phyloP scores from a whole-genome alignment of 805 yeast genomes.

The Kluyveromyces dobzhanskii region DNA sequence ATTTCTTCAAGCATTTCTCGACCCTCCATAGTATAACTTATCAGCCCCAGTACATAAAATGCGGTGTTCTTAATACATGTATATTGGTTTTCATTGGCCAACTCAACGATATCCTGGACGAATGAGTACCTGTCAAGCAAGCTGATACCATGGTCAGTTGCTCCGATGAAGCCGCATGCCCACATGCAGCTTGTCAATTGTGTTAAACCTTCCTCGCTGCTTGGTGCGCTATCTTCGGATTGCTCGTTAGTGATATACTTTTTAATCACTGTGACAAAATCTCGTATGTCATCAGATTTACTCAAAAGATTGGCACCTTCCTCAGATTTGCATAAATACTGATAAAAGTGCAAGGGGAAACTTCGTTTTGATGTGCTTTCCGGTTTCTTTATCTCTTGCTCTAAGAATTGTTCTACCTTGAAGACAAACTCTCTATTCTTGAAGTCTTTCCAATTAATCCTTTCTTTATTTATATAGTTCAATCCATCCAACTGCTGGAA shows the following conservation, averaged over 20 bases:
- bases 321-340: conserved; percentile 68
- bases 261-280: conserved; percentile 31
- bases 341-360: conserved; percentile 65
- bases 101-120: conserved; percentile 43
- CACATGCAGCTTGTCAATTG: conserved; percentile 70
- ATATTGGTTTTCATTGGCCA: conserved; percentile 39
- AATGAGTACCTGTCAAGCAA: conserved; percentile 46
- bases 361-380: conserved; percentile 7
- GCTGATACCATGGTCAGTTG: conserved; percentile 59
- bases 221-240: background rate
- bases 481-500: conserved; percentile 52
- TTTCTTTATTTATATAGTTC: conserved; percentile 55
- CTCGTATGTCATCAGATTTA: conserved; percentile 39
- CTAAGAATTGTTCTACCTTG: conserved; percentile 37
- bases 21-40: conserved; percentile 69
- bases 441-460: conserved; percentile 55
- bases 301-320: conserved; percentile 65
- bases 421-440: conserved; percentile 40
- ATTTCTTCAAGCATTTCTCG: conserved; percentile 75
- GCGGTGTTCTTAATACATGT: conserved; percentile 70
- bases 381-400: conserved; percentile 9
- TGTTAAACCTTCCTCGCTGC: conserved; percentile 28
- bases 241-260: conserved; percentile 11
- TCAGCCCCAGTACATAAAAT: conserved; percentile 66
- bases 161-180: conserved; percentile 80